These are phyloP conservation scores for Gelatoporia subvermispora DNA, from an alignment of 768 basidiomycete genomes.

Conservation along the genomic window DNA sequence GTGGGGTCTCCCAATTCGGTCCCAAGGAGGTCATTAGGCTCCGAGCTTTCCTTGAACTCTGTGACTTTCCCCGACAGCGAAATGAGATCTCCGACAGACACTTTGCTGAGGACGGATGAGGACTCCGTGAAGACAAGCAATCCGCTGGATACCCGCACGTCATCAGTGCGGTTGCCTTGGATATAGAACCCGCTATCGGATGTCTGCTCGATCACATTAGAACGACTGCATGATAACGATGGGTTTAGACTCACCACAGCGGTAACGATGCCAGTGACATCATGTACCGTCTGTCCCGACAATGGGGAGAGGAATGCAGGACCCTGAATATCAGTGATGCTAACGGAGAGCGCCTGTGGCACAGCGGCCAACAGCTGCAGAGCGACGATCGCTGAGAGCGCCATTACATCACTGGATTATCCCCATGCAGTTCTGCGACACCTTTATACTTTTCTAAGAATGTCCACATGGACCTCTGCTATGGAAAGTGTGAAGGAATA, in stretches of 20 bases:
- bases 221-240: neutral
- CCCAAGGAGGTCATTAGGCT: conserved; percentile 39
- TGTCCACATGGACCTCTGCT: no score
- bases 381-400: no score
- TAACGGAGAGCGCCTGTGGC: conserved; percentile 5
- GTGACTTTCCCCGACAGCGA: conserved; percentile 41
- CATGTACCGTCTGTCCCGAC: conserved; percentile 19
- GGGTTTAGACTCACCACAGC: conserved; percentile 14
- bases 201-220: no score
- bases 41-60: conserved; percentile 42
- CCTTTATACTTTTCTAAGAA: no score
- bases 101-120: conserved; percentile 28
- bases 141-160: conserved; percentile 46
- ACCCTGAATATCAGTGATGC: conserved; percentile 26
- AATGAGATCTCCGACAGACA: conserved; percentile 43
- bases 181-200: conserved; percentile 44
- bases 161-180: conserved; percentile 31
- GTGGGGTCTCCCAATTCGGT: conserved; percentile 48
- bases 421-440: no score
- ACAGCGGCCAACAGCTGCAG: neutral
- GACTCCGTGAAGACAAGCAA: conserved; percentile 45
- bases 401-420: no score
- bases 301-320: conserved; percentile 24
- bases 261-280: conserved; percentile 23
- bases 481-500: no score